phyloP scores from a whole-genome alignment of 306 rosid species.

The Oxytropis ochrocephala region DNA sequence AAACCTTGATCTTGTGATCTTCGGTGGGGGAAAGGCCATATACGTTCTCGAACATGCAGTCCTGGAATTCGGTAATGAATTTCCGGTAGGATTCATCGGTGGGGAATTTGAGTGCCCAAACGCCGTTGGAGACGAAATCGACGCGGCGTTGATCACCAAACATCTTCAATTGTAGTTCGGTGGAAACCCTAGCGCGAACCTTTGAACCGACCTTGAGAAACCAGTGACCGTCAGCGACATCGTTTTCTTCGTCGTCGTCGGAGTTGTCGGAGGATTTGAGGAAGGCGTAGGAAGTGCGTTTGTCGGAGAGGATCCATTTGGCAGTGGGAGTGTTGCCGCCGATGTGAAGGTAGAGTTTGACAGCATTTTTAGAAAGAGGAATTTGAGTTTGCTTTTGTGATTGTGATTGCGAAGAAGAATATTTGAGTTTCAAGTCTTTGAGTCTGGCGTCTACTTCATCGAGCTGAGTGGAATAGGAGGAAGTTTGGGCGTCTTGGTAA shows the following conservation, averaged over 20 bases:
- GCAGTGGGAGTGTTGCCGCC: conserved; percentile 81
- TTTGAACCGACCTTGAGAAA: conserved; percentile 57
- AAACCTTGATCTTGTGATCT: conserved; percentile 71
- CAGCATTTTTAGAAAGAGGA: conserved; percentile 45
- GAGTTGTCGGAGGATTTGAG: conserved; percentile 30
- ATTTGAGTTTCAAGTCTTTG: conserved; percentile 67
- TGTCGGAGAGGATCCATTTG: conserved; percentile 79
- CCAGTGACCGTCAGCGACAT: conserved; percentile 34
- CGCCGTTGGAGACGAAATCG: conserved; percentile 73
- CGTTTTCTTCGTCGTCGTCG: conserved; percentile 29
- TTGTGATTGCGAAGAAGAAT: conserved; percentile 28
- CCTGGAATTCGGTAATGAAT: conserved; percentile 71
- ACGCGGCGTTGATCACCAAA: conserved; percentile 78
- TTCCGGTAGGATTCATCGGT: conserved; percentile 57
- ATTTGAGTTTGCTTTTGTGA: background rate
- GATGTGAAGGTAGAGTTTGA: conserved; percentile 83
- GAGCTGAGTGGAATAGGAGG: conserved; percentile 26
- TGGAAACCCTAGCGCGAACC: conserved; percentile 63
- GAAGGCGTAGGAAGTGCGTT: conserved; percentile 43
- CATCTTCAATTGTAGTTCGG: conserved; percentile 86
- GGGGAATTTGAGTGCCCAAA: conserved; percentile 80
- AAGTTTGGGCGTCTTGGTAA: conserved; percentile 30
- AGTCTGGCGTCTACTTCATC: conserved; percentile 72
- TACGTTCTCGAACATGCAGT: conserved; percentile 64
- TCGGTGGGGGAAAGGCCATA: conserved; percentile 59